A percentile compares a stretch with the other conserved stretches of the same genome.
Evolutionary conservation across 2,329 filamentous ascomycete species (phyloP).

Genomic region (Trichoderma guizhouense): DNA sequence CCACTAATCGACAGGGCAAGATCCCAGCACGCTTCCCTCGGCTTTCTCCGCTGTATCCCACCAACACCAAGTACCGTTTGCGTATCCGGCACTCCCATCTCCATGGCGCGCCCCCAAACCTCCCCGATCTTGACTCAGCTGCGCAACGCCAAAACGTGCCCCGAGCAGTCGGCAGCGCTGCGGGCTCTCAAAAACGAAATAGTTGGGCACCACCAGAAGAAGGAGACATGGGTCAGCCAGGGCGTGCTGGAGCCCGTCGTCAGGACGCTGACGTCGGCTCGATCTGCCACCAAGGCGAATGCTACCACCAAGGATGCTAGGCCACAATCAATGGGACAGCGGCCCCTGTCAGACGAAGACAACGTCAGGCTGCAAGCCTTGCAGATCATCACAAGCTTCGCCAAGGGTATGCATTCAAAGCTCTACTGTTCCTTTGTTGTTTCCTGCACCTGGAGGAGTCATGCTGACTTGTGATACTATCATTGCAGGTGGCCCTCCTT

Average conservation of each 20-base stretch:
- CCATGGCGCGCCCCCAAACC: conserved; percentile 53
- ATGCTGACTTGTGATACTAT: not conserved
- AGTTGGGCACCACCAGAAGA: conserved; percentile 82
- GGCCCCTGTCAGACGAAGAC: conserved; percentile 58
- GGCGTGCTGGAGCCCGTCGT: conserved; percentile 63
- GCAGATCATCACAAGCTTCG: conserved; percentile 79
- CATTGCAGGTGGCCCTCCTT: conserved; percentile 68
- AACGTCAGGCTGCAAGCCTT: conserved; percentile 72
- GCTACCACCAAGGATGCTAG: conserved; percentile 42
- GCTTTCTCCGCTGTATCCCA: conserved; percentile 9
- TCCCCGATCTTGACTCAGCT: conserved; percentile 57
- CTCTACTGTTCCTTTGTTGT: not conserved
- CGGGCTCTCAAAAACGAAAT: conserved; percentile 82
- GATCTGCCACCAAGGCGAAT: conserved; percentile 33
- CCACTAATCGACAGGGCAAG: not conserved
- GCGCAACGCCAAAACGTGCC: conserved; percentile 48
- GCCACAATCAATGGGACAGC: conserved; percentile 31
- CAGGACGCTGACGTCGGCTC: conserved; percentile 41
- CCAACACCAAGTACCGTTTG: not conserved
- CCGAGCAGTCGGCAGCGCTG: conserved; percentile 59
- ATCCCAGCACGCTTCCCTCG: not conserved
- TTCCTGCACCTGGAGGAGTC: not conserved
- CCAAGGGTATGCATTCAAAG: conserved; percentile 60
- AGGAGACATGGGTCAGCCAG: conserved; percentile 70
- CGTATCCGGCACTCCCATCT: conserved; percentile 14